phyloP scores from a whole-genome alignment of 2,329 filamentous ascomycete species.

The Davidsoniella eucalypti region DNA sequence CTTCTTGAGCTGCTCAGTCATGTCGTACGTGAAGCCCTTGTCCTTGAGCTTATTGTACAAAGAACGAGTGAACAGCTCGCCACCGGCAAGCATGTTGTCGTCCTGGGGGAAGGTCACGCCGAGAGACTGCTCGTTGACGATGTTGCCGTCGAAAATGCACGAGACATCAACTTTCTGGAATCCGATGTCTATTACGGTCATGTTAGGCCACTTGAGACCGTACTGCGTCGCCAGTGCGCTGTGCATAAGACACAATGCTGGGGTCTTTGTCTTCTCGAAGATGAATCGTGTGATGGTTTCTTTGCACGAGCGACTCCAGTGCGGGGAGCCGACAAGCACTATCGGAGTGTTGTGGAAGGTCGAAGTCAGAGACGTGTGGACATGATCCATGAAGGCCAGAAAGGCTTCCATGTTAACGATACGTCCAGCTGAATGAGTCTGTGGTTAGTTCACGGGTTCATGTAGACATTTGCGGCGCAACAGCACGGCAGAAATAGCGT shows the following conservation, averaged over 20 bases:
- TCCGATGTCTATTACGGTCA: slow-evolving; percentile 82
- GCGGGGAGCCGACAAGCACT: slow-evolving; percentile 73
- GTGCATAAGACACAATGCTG: slow-evolving; percentile 80
- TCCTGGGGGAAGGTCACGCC: slow-evolving; percentile 33
- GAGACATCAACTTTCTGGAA: slow-evolving; percentile 86
- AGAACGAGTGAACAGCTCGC: slow-evolving; percentile 67
- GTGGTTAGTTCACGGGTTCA: background rate
- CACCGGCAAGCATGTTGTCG: slow-evolving; percentile 46
- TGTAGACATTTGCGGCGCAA: too few relatives aligned
- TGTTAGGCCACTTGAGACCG: slow-evolving; percentile 55
- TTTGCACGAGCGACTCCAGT: slow-evolving; percentile 76
- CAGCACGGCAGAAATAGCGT: background rate
- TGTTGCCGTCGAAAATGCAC: slow-evolving; percentile 66
- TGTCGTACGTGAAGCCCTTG: slow-evolving; percentile 44
- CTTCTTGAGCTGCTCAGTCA: slow-evolving; percentile 55
- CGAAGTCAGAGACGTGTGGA: slow-evolving; percentile 76
- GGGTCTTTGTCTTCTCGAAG: slow-evolving; percentile 93
- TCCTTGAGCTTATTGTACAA: slow-evolving; percentile 48
- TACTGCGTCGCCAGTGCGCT: slow-evolving; percentile 78
- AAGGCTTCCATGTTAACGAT: slow-evolving; percentile 88
- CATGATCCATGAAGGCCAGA: slow-evolving; percentile 80
- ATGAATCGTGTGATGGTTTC: slow-evolving; percentile 85
- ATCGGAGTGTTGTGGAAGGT: slow-evolving; percentile 95
- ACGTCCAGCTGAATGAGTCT: slow-evolving; percentile 42
- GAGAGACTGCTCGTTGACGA: slow-evolving; percentile 50